These are phyloP conservation scores for Cystoderma amianthinum DNA, from an alignment of 768 basidiomycete genomes.

Conservation along the genomic window DNA sequence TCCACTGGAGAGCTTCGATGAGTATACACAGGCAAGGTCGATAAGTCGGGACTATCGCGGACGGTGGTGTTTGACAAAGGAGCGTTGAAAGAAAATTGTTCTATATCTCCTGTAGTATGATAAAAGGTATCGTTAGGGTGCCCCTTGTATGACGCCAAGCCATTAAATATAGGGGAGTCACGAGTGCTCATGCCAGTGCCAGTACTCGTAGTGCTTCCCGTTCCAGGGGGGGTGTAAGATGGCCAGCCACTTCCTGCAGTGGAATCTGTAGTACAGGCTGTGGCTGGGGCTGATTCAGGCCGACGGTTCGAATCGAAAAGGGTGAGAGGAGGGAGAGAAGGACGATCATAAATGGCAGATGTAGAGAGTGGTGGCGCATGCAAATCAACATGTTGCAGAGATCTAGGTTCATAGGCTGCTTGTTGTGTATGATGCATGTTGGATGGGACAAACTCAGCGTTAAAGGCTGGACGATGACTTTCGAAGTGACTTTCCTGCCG, in stretches of 20 bases:
- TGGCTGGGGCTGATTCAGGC: slow-evolving; percentile 46
- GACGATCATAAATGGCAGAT: slow-evolving; percentile 24
- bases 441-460: slow-evolving; percentile 16
- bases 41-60: slow-evolving; percentile 18
- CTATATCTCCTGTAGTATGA: slow-evolving; percentile 33
- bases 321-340: slow-evolving; percentile 38
- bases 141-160: slow-evolving; percentile 26
- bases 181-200: slow-evolving; percentile 31
- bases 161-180: slow-evolving; percentile 35
- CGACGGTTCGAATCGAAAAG: slow-evolving; percentile 27
- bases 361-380: slow-evolving; percentile 8
- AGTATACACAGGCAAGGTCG: slow-evolving; percentile 2
- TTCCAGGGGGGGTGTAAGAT: slow-evolving; percentile 57
- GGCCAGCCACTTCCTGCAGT: slow-evolving; percentile 47
- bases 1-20: slow-evolving; percentile 3
- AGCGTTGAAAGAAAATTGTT: slow-evolving; percentile 44
- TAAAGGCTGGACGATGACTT: neutral
- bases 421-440: neutral
- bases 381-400: slow-evolving; percentile 8
- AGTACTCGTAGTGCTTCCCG: slow-evolving; percentile 38
- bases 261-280: slow-evolving; percentile 41
- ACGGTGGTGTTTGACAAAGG: slow-evolving; percentile 21
- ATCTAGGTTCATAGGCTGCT: neutral
- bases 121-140: slow-evolving; percentile 34
- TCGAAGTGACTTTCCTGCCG: neutral